Evolutionary conservation across 495 filamentous ascomycete genomes (phyloP), one percentile per base, ranked within the genome.

Genomic region (Penicillium ucsense): DNA sequence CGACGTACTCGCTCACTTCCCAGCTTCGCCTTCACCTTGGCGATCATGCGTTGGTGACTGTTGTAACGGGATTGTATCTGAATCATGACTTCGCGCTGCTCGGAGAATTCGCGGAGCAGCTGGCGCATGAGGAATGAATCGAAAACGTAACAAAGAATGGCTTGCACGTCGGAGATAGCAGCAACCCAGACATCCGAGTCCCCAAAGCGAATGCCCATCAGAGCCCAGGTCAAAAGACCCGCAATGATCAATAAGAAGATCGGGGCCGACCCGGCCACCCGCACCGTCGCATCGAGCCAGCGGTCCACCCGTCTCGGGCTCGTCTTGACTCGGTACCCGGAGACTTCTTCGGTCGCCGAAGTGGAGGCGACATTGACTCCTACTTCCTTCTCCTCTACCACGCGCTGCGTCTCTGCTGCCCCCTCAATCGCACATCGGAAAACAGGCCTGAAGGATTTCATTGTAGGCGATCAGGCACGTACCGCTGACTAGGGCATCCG

Each of bases 111-210:
- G 30, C 66, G 65, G 34, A 64, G 51, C 35, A 64, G 60, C 49
- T 70, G 67, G 27, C 67, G 53, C 54, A 66, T 64, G 31, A 70
- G 57, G 37, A 70, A 50, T 10, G 65, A 68, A 36, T 67, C 67
- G 28, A 62, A 66, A 3, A 65, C 49, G 45, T 70, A 70, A 33
- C 63, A 60, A 27, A 66, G 39, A 34, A 70, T 66, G 9, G 67
- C 64, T 45, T 63, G 61, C 5, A 55, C 55, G 46, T 70, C 65
- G 29, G 64, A 65, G 33, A 70, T 61, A 6, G 62, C 44, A 43
- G 64, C 64, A 32, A 65, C 55, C 67, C 67, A 70, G 32, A 51
- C 59, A 11, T 61, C 60, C n/a, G 48, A 55, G 31, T 54, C 38
- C 1, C 62, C 60, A 45, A 49, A 66, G 1, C 46, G 45, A 41